Conservation (phyloP, 2,329 filamentous ascomycete genomes). For the Neurospora crassa region DNA sequence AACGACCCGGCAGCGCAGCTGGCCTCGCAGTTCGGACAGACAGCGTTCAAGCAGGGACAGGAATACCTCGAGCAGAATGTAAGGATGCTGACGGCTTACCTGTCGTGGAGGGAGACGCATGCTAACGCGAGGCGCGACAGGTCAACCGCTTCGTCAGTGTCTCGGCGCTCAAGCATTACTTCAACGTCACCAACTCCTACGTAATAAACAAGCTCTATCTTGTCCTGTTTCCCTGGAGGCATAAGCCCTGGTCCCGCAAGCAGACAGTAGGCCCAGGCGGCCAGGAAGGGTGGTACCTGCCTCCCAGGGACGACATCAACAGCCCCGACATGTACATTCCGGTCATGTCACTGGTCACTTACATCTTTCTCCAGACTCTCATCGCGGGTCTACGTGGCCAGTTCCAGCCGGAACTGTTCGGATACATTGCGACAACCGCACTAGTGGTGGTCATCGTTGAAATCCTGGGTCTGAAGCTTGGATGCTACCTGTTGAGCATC, state of each 20-base stretch:
- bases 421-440: conserved; percentile 77
- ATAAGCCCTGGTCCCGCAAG: conserved; percentile 94
- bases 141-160: conserved; percentile 76
- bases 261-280: conserved; percentile 59
- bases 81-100: conserved; percentile 21
- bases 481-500: conserved; percentile 88
- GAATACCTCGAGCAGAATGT: conserved; percentile 96
- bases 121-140: conserved; percentile 20
- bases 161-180: conserved; percentile 92
- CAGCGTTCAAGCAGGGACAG: conserved; percentile 81
- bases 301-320: conserved; percentile 91
- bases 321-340: conserved; percentile 97
- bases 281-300: conserved; percentile 70
- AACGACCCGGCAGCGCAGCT: conserved; percentile 92
- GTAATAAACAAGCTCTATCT: conserved; percentile 88
- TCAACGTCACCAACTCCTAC: conserved; percentile 97
- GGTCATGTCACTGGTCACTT: conserved; percentile 95
- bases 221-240: conserved; percentile 94
- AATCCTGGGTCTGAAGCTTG: conserved; percentile 81
- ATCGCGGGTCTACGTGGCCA: conserved; percentile 81
- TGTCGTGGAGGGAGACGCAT: background rate
- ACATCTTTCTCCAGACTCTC: conserved; percentile 87
- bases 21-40: conserved; percentile 88
- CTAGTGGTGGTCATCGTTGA: conserved; percentile 78
- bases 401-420: conserved; percentile 89